Conservation (phyloP, 345 rosid species). For the Lumnitzera littorea region DNA sequence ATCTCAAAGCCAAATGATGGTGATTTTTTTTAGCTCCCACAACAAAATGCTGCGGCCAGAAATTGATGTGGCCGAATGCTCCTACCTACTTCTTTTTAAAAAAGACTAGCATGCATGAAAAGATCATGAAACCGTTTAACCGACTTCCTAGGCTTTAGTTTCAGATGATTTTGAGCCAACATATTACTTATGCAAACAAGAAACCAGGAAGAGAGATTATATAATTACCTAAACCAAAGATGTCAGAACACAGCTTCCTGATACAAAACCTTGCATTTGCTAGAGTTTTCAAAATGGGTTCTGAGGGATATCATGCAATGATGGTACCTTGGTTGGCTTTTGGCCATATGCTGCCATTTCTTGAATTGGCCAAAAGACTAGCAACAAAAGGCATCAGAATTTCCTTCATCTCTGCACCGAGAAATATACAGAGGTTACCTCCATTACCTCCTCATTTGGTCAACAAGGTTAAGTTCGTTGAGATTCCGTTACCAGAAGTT, state of each 20-base stretch:
- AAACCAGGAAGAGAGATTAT: constrained; percentile 2
- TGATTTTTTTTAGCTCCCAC: too few species aligned
- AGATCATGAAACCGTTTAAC: too few species aligned
- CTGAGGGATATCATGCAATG: constrained; percentile 11
- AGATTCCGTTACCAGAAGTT: constrained; percentile 12
- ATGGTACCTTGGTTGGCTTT: constrained; percentile 19
- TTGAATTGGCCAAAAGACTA: constrained; percentile 13
- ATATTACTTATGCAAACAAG: background rate
- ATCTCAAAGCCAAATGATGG: too few species aligned
- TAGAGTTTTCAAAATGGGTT: constrained; percentile 1
- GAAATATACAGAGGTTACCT: constrained; percentile 21
- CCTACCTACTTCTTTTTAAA: too few species aligned
- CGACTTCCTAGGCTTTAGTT: too few species aligned
- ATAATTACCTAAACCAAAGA: background rate
- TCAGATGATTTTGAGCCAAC: background rate
- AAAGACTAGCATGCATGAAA: too few species aligned
- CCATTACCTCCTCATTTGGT: constrained; percentile 6
- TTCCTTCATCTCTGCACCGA: constrained; percentile 16
- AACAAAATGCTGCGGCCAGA: too few species aligned
- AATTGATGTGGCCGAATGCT: too few species aligned
- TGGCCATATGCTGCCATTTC: constrained; percentile 18
- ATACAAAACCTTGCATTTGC: background rate
- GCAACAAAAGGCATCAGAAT: constrained; percentile 17
- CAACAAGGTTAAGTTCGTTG: constrained; percentile 7
- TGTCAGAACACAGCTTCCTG: too few species aligned